Evolutionary conservation across 225 moss, liverwort and hornwort species (phyloP).

Genomic region (Bryum argenteum): DNA sequence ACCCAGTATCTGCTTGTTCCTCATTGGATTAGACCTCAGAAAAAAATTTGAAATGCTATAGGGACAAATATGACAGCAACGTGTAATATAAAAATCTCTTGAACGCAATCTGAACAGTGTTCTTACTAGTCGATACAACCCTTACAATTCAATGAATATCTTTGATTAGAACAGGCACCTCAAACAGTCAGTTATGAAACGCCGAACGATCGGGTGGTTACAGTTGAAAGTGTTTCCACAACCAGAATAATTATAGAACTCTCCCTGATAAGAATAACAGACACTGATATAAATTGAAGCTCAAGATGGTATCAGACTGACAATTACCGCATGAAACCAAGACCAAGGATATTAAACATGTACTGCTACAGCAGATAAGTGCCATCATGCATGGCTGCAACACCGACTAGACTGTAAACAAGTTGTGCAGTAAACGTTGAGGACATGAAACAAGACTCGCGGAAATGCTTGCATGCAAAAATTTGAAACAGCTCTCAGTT

Average conservation of each 20-base stretch:
- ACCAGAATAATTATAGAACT: constrained; percentile 93
- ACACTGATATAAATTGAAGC: constrained; percentile 10
- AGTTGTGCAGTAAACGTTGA: background rate
- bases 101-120: background rate
- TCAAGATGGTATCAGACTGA: constrained; percentile 4
- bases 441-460: background rate
- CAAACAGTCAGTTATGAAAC: constrained; percentile 82
- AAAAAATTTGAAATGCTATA: constrained; percentile 16
- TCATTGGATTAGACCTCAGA: constrained; percentile 27
- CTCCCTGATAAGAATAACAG: constrained; percentile 58
- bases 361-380: constrained; percentile 13
- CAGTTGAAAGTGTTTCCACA: constrained; percentile 97
- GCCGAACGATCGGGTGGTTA: constrained; percentile 86
- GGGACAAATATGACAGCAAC: constrained; percentile 13
- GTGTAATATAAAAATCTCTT: constrained; percentile 4
- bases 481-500: background rate
- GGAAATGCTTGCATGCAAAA: constrained; percentile 6
- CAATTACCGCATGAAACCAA: background rate
- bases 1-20: constrained; percentile 76
- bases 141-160: background rate
- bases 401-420: constrained; percentile 1
- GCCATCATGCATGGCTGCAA: constrained; percentile 3
- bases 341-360: background rate
- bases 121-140: background rate
- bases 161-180: constrained; percentile 46